These are phyloP conservation scores for Mortierella polycephala DNA, from an alignment of 371 early-diverging fungal genomes.

Conservation along the genomic window DNA sequence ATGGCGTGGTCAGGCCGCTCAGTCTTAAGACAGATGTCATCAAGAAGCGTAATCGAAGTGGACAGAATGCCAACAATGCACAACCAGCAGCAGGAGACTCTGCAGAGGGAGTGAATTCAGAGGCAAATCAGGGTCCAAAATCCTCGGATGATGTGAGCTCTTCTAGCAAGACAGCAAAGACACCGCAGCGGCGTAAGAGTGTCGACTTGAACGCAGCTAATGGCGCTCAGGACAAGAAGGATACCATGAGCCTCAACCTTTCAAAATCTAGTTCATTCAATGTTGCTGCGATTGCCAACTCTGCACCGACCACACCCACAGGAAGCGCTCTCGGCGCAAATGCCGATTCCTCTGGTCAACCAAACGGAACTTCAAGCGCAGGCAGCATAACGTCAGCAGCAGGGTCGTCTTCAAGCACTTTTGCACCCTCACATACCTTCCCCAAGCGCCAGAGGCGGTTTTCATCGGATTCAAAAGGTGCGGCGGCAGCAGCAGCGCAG, in stretches of 20 bases:
- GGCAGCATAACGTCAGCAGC: neutral
- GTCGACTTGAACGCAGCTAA: conserved; percentile 37
- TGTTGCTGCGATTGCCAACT: conserved; percentile 9
- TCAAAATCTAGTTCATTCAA: conserved; percentile 19
- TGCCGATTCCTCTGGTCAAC: conserved; percentile 10
- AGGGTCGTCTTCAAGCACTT: conserved; percentile 4
- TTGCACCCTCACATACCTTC: conserved; percentile 42
- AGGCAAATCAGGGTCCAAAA: conserved; percentile 18
- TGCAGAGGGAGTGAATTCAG: conserved; percentile 15
- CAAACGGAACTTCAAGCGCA: conserved; percentile 3
- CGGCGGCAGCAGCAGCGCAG: conserved; percentile 33
- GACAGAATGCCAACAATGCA: conserved; percentile 28
- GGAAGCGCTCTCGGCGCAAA: conserved; percentile 15
- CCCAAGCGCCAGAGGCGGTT: conserved; percentile 53
- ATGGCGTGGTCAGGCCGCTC: conserved; percentile 85
- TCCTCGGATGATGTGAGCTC: conserved; percentile 25
- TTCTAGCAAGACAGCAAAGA: conserved; percentile 24
- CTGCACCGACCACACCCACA: conserved; percentile 45
- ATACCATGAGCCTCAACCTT: conserved; percentile 24
- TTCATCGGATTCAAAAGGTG: conserved; percentile 46
- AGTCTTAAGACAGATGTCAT: conserved; percentile 87
- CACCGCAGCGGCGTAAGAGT: conserved; percentile 44
- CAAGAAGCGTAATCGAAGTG: conserved; percentile 81
- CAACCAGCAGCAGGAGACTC: conserved; percentile 2
- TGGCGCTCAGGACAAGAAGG: conserved; percentile 36